A percentile compares a stretch with the other conserved stretches of the same genome.
phyloP scores from a whole-genome alignment of 2,329 filamentous ascomycete genomes.

The Botryotinia convoluta region DNA sequence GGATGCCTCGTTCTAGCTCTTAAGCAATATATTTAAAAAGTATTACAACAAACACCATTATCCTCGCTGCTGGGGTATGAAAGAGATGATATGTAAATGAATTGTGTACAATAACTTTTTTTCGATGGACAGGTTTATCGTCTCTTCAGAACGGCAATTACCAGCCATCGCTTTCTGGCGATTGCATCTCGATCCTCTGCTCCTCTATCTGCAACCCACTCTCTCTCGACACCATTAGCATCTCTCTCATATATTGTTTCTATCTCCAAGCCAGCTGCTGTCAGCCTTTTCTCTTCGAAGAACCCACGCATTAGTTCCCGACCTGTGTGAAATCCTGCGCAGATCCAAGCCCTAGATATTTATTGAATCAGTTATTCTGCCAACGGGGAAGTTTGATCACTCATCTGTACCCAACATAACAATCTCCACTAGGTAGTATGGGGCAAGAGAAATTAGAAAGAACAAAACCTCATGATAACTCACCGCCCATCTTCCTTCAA shows the following conservation, averaged over 20 bases:
- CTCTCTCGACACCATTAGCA: constrained; percentile 59
- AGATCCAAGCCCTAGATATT: constrained; percentile 50
- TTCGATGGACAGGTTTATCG: background rate
- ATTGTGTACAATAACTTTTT: background rate
- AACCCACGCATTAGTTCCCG: constrained; percentile 63
- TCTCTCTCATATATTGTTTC: constrained; percentile 69
- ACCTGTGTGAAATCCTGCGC: constrained; percentile 72
- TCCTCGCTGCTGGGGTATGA: background rate
- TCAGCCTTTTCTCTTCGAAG: constrained; percentile 52
- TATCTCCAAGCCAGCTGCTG: constrained; percentile 53
- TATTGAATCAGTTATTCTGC: constrained; percentile 15
- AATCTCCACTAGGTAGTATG: background rate
- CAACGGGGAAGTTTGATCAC: background rate
- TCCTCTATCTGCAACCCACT: constrained; percentile 60
- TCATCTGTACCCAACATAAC: background rate
- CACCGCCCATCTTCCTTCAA: constrained; percentile 46
- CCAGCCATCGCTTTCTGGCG: constrained; percentile 69
- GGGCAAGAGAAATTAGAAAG: background rate
- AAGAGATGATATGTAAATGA: background rate
- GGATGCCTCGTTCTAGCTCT: background rate
- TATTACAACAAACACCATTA: background rate
- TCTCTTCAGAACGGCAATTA: constrained; percentile 52
- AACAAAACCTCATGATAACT: constrained; percentile 1
- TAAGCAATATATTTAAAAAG: background rate
- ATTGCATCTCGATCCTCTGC: constrained; percentile 59